Percentiles rank a stretch among this genome's conserved stretches.
Conservation (phyloP, 805 yeast species). For the Saccharomycopsis sp. region DNA sequence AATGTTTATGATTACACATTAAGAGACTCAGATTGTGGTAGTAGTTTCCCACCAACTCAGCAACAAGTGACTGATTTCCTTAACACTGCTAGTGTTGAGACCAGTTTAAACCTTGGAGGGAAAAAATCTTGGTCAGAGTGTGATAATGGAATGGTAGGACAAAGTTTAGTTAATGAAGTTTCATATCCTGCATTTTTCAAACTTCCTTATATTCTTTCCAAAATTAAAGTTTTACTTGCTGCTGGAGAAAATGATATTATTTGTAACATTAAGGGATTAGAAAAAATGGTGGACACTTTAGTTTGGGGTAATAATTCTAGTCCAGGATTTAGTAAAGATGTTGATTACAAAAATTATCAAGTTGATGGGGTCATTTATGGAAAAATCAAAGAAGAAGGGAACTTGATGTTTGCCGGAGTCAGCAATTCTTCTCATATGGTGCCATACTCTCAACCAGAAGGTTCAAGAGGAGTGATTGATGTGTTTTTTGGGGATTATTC, state of each 20-base stretch:
- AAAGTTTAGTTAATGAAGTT: conserved; percentile 30
- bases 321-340: conserved; percentile 11
- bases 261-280: conserved; percentile 60
- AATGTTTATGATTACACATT: conserved; percentile 78
- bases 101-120: conserved; percentile 37
- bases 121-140: conserved; percentile 52
- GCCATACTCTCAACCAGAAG: conserved; percentile 56
- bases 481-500: conserved; percentile 27
- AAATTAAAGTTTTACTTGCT: conserved; percentile 45
- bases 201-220: conserved; percentile 42
- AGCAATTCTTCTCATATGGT: conserved; percentile 71
- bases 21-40: conserved; percentile 72
- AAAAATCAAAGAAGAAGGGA: conserved; percentile 34
- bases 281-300: conserved; percentile 42
- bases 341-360: conserved; percentile 2
- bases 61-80: conserved; percentile 40
- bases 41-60: conserved; percentile 71
- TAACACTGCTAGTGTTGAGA: conserved; percentile 32
- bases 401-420: conserved; percentile 53
- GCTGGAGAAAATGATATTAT: conserved; percentile 66
- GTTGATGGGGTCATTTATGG: conserved; percentile 23
- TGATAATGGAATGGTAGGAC: conserved; percentile 33
- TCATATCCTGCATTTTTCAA: conserved; percentile 42
- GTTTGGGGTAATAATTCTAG: conserved; percentile 28
- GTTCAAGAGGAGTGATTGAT: conserved; percentile 48